Percentiles rank a stretch among this genome's conserved stretches.
Conservation (phyloP, 2,329 filamentous ascomycete genomes). For the Didymella exigua region DNA sequence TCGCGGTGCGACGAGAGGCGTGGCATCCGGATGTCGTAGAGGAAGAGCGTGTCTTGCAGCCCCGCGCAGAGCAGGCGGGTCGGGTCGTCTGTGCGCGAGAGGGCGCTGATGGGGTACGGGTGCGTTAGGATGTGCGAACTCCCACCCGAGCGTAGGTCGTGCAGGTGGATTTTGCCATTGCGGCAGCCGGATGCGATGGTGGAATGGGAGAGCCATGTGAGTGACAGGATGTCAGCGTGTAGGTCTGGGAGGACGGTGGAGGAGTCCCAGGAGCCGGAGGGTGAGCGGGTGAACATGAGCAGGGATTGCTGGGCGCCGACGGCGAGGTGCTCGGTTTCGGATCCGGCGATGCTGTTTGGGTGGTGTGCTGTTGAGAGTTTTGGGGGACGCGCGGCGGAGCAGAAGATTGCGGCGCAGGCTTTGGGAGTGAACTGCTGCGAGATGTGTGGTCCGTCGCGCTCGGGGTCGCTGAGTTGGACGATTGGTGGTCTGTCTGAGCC, state of each 20-base stretch:
- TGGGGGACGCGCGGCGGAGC: conserved; percentile 30
- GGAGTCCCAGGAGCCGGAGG: conserved; percentile 30
- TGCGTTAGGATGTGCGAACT: conserved; percentile 35
- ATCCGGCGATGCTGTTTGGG: conserved; percentile 25
- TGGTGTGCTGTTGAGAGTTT: conserved; percentile 17
- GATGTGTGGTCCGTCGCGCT: conserved; percentile 33
- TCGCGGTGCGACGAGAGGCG: conserved; percentile 6
- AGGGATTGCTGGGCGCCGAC: conserved; percentile 38
- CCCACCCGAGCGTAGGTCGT: conserved; percentile 39
- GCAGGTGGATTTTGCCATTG: conserved; percentile 40
- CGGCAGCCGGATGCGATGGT: conserved; percentile 42
- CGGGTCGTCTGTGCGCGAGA: conserved; percentile 35
- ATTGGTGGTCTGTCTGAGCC: conserved; percentile 38
- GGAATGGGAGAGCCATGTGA: conserved; percentile 43
- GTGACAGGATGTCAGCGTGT: conserved; percentile 38
- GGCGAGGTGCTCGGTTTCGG: conserved; percentile 37
- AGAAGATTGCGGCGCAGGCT: conserved; percentile 35
- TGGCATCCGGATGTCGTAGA: conserved; percentile 42
- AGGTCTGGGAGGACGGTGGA: conserved; percentile 12
- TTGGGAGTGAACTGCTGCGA: conserved; percentile 37
- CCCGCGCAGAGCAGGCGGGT: conserved; percentile 38
- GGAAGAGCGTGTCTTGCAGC: conserved; percentile 30
- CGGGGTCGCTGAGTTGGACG: conserved; percentile 35
- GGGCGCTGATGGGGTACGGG: conserved; percentile 27
- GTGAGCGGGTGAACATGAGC: conserved; percentile 30